Evolutionary conservation across 2,329 filamentous ascomycete genomes (phyloP), one percentile per base, ranked within the genome.

Genomic region (Xylaria multiplex): DNA sequence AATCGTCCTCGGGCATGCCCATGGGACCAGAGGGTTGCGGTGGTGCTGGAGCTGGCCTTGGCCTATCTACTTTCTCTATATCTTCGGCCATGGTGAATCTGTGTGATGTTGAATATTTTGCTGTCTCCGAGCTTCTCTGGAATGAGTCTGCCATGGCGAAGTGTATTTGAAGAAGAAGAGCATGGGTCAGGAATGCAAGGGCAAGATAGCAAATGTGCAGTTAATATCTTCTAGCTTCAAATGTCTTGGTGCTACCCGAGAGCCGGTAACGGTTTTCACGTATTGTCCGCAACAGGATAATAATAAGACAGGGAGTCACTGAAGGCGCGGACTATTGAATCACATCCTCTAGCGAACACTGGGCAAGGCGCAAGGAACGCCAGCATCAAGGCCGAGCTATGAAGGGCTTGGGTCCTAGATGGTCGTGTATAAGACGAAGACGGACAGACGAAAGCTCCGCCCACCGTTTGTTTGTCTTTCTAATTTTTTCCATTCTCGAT

Each of bases 121-220:
- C 57, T 60, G 57, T 65, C 19, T 69, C 62, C 22, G 69, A 70
- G 37, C 54, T 54, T 61, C 58, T 68, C 57, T 63, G 45, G 37
- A 63, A 65, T 19, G 65, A 67, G 27, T 65, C 63, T 58, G 65
- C 58, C 70, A 73, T 71, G 50, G 13, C 30, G 37, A 53, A 55
- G 19, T 48, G 6, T 37, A 64, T 27, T 27, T 27, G 35, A 16
- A 53, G 54, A 30, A n/a, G 37, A 11, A 49, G n/a, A 42, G 50
- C 45, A 35, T 24, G 50, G 65, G 6, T 3, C 42, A 53, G 46
- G 60, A 56, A 16, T 19, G 61, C 37, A 54, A 59, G 52, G 62
- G 54, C 58, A 53, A 46, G 37, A 49, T 40, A 62, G 55, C 55
- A 58, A 55, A 59, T 27, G 49, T 59, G 61, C 19, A 64, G 46